phyloP scores from a whole-genome alignment of 129 eudicot genomes.

The Scalesia atractyloides region DNA sequence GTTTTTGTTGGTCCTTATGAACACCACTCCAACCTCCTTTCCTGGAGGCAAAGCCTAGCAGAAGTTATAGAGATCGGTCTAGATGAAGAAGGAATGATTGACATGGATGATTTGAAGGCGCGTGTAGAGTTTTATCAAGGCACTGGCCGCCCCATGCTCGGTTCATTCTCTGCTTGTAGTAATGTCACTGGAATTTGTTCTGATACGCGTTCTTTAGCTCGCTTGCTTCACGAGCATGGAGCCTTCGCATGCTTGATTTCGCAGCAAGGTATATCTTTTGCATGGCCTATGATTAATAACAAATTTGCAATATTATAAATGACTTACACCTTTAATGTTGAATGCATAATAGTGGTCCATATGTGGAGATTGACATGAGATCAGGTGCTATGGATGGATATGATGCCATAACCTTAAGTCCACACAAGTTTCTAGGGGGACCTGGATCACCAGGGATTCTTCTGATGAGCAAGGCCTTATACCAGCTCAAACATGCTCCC shows the following conservation, averaged over 20 bases:
- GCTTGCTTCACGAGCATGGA: conserved; percentile 63
- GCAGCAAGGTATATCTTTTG: conserved; percentile 62
- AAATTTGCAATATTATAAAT: not conserved
- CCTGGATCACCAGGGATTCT: conserved; percentile 88
- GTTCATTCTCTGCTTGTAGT: conserved; percentile 93
- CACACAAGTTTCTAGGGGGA: conserved; percentile 96
- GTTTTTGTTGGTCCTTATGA: conserved; percentile 88
- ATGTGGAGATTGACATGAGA: conserved; percentile 76
- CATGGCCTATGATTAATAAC: too few relatives aligned
- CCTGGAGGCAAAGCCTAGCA: conserved; percentile 82
- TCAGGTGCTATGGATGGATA: conserved; percentile 77
- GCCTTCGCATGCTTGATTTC: conserved; percentile 81
- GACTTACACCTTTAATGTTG: conserved; percentile 9
- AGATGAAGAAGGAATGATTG: conserved; percentile 46
- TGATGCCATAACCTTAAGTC: conserved; percentile 73
- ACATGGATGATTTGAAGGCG: conserved; percentile 45
- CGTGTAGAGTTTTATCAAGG: conserved; percentile 36
- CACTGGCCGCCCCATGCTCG: conserved; percentile 59
- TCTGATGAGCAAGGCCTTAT: conserved; percentile 63
- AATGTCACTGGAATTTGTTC: conserved; percentile 66
- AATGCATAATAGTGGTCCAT: conserved; percentile 57
- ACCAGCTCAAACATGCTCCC: conserved; percentile 52
- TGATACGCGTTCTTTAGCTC: conserved; percentile 55
- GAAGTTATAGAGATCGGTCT: conserved; percentile 83
- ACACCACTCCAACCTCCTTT: conserved; percentile 83